These are phyloP conservation scores for Ophiostoma piceae DNA, from an alignment of 2,329 filamentous ascomycete species.

Conservation along the genomic window DNA sequence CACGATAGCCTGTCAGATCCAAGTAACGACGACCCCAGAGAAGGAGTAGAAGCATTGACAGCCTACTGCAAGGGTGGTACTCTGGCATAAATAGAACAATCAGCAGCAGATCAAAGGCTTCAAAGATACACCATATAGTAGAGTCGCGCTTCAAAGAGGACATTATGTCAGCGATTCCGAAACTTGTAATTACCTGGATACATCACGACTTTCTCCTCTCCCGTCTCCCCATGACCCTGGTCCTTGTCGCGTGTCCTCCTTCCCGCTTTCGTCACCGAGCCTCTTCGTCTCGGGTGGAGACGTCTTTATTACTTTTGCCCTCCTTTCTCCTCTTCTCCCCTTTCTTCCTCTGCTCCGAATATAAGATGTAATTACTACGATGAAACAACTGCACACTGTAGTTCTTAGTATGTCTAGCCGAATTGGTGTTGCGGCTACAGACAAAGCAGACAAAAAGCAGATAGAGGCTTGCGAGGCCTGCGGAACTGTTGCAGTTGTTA, in stretches of 20 bases:
- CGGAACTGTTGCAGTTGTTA: background rate
- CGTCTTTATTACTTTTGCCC: background rate
- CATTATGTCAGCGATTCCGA: background rate
- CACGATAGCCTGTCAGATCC: background rate
- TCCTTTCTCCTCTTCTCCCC: background rate
- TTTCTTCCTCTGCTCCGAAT: background rate
- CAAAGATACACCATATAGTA: background rate
- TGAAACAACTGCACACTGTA: background rate
- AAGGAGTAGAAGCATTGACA: background rate
- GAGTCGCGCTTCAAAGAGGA: background rate
- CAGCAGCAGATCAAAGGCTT: background rate
- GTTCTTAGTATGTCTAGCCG: background rate
- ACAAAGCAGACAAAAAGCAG: background rate
- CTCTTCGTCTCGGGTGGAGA: background rate
- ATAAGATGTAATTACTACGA: background rate
- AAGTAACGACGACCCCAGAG: background rate
- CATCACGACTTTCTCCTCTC: background rate
- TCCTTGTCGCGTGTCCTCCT: slow-evolving; percentile 1
- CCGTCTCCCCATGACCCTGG: background rate
- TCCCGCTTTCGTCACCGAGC: slow-evolving; percentile 7
- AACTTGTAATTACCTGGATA: background rate
- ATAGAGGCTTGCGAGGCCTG: background rate
- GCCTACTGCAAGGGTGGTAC: background rate
- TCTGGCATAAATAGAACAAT: background rate
- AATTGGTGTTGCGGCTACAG: background rate